Conservation (phyloP, 1,284 basidiomycete species). For the Rhodofomes roseus region DNA sequence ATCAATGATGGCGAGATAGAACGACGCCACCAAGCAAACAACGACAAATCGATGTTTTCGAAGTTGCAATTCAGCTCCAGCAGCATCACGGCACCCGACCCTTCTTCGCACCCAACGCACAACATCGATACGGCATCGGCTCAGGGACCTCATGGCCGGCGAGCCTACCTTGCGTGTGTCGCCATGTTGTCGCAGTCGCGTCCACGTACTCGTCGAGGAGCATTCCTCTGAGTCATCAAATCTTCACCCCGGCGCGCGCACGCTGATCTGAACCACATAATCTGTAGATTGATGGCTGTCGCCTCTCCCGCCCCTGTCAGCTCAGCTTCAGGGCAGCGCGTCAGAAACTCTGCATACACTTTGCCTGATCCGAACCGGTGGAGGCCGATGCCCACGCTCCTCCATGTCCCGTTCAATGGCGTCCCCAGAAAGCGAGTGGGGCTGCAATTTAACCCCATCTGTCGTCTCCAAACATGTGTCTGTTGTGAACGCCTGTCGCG, state of each 20-base stretch:
- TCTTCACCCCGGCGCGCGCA: neutral
- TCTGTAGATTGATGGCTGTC: neutral
- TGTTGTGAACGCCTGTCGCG: neutral
- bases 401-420: neutral
- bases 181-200: neutral
- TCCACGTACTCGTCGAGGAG: neutral
- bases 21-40: constrained; percentile 3
- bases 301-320: neutral
- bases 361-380: neutral
- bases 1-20: constrained; percentile 1
- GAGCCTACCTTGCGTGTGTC: neutral
- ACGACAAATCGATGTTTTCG: neutral
- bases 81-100: neutral
- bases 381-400: neutral
- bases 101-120: neutral
- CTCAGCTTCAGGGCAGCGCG: no score
- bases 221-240: neutral
- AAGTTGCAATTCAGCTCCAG: neutral
- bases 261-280: neutral
- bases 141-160: neutral
- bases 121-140: neutral
- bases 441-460: neutral
- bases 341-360: neutral
- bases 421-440: neutral
- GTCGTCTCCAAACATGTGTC: neutral